phyloP scores from a whole-genome alignment of 2,329 filamentous ascomycete species.

The Trichoderma sp. region DNA sequence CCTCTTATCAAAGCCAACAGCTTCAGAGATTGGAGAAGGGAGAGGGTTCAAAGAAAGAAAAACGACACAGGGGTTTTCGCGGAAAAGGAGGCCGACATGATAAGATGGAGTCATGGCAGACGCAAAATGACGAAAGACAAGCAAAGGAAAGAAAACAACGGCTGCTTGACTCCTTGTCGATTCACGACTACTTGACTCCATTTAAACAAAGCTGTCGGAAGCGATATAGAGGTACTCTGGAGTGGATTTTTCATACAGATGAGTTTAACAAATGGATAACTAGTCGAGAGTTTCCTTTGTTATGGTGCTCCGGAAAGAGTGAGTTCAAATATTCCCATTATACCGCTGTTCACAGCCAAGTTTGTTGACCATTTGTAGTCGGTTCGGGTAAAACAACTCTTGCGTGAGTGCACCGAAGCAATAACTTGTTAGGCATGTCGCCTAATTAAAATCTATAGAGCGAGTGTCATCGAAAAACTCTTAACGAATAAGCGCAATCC shows the following conservation, averaged over 20 bases:
- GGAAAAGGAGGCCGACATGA: neutral
- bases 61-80: accelerated
- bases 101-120: neutral
- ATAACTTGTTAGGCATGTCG: neutral
- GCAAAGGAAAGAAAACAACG: constrained; percentile 23
- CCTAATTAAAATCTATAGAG: neutral
- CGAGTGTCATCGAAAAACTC: constrained; percentile 24
- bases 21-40: neutral
- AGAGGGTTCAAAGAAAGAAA: neutral
- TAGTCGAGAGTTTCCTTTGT: neutral
- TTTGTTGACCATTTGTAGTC: neutral
- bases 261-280: constrained; percentile 32
- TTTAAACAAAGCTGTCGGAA: constrained; percentile 34
- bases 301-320: constrained; percentile 39
- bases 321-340: neutral
- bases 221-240: constrained; percentile 30
- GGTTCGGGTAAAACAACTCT: constrained; percentile 34
- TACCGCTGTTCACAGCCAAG: accelerated
- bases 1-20: neutral
- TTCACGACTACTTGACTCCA: constrained; percentile 28
- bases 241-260: constrained; percentile 30
- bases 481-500: neutral
- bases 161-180: constrained; percentile 33
- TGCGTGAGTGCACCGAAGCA: neutral
- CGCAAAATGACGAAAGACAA: neutral